phyloP scores from a whole-genome alignment of 371 early-diverging fungal species.

The Lichtheimia hyalospora region DNA sequence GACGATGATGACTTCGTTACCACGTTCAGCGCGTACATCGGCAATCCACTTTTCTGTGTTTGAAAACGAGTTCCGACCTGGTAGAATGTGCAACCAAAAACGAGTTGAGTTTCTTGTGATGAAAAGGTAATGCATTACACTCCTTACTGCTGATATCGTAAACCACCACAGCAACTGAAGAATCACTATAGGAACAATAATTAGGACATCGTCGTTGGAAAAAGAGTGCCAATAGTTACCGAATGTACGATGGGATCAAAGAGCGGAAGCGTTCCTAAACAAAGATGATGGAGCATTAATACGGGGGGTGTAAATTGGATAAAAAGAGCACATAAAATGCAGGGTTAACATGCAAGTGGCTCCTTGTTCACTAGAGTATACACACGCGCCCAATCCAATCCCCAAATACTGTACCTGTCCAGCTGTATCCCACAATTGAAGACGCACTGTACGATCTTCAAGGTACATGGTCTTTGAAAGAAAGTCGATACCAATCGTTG shows the following conservation, averaged over 20 bases:
- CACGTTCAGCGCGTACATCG: slow-evolving; percentile 96
- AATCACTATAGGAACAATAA: slow-evolving; percentile 52
- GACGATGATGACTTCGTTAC: slow-evolving; percentile 95
- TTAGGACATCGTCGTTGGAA: too few species aligned
- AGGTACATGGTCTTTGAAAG: slow-evolving; percentile 97
- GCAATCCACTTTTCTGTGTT: slow-evolving; percentile 98
- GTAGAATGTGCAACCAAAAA: background rate
- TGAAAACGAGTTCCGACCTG: slow-evolving; percentile 88
- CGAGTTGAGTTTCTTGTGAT: background rate
- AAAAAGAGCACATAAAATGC: background rate
- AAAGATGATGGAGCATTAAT: background rate
- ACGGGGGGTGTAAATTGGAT: background rate
- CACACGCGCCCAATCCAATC: background rate
- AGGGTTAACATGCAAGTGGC: background rate
- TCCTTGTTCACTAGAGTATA: background rate
- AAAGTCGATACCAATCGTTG: slow-evolving; percentile 99
- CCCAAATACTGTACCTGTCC: slow-evolving; percentile 91
- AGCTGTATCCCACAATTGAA: slow-evolving; percentile 99
- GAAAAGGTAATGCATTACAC: slow-evolving; percentile 7
- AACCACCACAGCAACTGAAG: slow-evolving; percentile 97
- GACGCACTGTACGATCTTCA: slow-evolving; percentile 93
- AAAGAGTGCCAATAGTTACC: slow-evolving; percentile 29
- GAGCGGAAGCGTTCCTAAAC: slow-evolving; percentile 91
- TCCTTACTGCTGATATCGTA: slow-evolving; percentile 94
- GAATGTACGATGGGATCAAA: slow-evolving; percentile 97